Evolutionary conservation across 352 stramenopile genomes (phyloP).

Genomic region (Phytopythium mirpurense): DNA sequence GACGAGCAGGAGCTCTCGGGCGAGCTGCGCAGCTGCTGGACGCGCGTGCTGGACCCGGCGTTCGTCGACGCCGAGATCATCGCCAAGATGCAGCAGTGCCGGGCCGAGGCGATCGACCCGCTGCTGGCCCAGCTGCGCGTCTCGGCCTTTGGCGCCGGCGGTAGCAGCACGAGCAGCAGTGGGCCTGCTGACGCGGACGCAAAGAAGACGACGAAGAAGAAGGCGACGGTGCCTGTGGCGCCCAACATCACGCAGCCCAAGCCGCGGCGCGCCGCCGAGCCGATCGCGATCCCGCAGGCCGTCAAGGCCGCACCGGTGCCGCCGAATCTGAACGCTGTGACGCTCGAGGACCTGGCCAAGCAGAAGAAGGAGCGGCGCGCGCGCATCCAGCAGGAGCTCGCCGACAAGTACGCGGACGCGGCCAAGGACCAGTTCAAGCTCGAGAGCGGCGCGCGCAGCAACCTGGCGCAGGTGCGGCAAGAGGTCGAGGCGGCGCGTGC

Average conservation of each 20-base stretch:
- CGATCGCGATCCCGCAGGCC: slow-evolving; percentile 73
- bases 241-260: slow-evolving; percentile 87
- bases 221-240: slow-evolving; percentile 57
- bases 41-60: slow-evolving; percentile 70
- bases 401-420: slow-evolving; percentile 73
- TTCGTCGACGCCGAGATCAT: slow-evolving; percentile 83
- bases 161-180: neutral
- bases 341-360: slow-evolving; percentile 48
- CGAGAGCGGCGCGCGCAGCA: slow-evolving; percentile 71
- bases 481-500: slow-evolving; percentile 64
- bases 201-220: slow-evolving; percentile 32
- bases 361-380: slow-evolving; percentile 50
- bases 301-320: slow-evolving; percentile 70
- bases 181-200: neutral
- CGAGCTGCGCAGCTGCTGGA: slow-evolving; percentile 76
- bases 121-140: slow-evolving; percentile 52
- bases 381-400: slow-evolving; percentile 46
- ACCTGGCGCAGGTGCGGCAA: slow-evolving; percentile 53
- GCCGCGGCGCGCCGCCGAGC: slow-evolving; percentile 57
- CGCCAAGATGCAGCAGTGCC: slow-evolving; percentile 44
- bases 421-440: slow-evolving; percentile 68
- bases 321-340: slow-evolving; percentile 42
- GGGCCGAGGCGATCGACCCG: slow-evolving; percentile 22
- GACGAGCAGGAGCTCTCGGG: slow-evolving; percentile 58
- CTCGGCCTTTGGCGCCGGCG: slow-evolving; percentile 54